phyloP scores from a whole-genome alignment of 768 basidiomycete genomes.

The Ramaria rubella region DNA sequence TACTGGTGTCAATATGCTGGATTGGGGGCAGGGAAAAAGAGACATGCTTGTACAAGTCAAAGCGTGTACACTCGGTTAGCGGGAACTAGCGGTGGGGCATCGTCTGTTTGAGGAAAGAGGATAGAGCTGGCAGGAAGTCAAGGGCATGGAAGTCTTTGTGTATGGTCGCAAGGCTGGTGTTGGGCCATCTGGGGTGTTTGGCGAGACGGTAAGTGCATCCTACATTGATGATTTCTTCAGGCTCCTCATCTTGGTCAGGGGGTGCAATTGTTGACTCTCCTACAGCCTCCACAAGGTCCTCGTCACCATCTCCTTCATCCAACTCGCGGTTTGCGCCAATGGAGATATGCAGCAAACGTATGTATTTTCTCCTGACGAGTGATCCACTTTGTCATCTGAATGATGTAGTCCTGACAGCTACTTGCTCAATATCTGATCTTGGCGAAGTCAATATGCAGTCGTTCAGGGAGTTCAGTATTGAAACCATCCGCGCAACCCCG shows the following conservation, averaged over 20 bases:
- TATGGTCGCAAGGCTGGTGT: neutral
- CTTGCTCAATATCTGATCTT: constrained; percentile 13
- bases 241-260: neutral
- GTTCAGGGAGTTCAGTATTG: constrained; percentile 20
- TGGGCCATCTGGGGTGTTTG: neutral
- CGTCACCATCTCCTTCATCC: neutral
- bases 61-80: neutral
- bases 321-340: neutral
- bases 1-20: neutral
- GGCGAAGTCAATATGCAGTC: constrained; percentile 16
- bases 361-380: constrained; percentile 5
- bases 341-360: constrained; percentile 1
- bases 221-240: neutral
- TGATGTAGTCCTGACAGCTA: constrained; percentile 10
- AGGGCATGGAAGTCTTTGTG: neutral
- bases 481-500: constrained; percentile 13
- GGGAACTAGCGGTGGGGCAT: neutral
- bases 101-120: neutral
- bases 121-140: neutral
- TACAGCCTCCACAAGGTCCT: neutral
- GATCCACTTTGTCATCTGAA: constrained; percentile 14
- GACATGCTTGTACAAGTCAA: neutral
- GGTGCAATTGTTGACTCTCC: neutral
- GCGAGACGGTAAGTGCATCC: neutral
- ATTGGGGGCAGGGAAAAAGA: neutral